Conservation (phyloP, 768 basidiomycete genomes). For the Clathrus columnatus region DNA sequence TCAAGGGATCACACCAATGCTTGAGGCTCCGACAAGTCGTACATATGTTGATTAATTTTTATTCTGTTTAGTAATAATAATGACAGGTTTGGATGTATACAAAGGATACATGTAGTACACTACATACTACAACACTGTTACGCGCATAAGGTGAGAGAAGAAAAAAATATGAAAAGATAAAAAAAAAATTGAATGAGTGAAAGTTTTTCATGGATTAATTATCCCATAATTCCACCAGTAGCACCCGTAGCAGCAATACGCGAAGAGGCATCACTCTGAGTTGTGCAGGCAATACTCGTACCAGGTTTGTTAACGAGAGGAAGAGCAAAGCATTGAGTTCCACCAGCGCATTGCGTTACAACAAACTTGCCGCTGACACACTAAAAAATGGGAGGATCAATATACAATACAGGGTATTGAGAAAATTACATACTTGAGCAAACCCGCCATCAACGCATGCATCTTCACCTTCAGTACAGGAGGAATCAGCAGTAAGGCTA, state of each 20-base stretch:
- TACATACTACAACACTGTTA: no score
- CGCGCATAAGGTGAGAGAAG: no score
- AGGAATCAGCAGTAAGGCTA: slow-evolving; percentile 33
- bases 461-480: slow-evolving; percentile 37
- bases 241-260: slow-evolving; percentile 38
- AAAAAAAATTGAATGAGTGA: no score
- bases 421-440: slow-evolving; percentile 28
- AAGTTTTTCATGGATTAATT: no score
- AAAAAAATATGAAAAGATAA: no score
- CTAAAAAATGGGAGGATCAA: slow-evolving; percentile 13
- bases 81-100: no score
- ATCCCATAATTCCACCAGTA: slow-evolving; percentile 34
- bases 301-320: slow-evolving; percentile 47
- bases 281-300: slow-evolving; percentile 45
- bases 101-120: no score
- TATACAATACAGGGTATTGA: neutral
- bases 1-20: no score
- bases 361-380: slow-evolving; percentile 41
- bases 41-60: no score
- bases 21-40: no score
- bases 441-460: slow-evolving; percentile 39
- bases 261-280: slow-evolving; percentile 33
- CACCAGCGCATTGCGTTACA: slow-evolving; percentile 18
- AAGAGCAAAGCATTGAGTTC: slow-evolving; percentile 37
- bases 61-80: no score